Percentiles rank a stretch among this genome's conserved stretches.
phyloP scores from a whole-genome alignment of 805 yeast species.

The Kregervanrija delftensis region DNA sequence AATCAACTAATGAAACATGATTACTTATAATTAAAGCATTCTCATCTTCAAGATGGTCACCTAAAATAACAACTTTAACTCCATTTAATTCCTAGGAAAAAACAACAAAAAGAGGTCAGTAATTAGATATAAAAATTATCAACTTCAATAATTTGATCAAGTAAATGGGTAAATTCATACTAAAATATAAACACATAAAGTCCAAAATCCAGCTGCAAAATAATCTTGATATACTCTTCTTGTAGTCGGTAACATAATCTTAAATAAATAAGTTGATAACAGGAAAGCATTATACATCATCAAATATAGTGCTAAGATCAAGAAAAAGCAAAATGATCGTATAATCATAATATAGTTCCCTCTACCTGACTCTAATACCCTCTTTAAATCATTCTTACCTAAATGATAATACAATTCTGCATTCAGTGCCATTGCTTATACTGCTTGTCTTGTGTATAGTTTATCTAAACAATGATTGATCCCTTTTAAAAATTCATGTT shows the following conservation, averaged over 20 bases:
- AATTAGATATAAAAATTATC: neutral
- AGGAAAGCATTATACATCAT: constrained; percentile 12
- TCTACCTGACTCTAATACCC: constrained; percentile 1
- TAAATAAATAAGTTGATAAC: constrained; percentile 12
- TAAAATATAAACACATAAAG: constrained; percentile 24
- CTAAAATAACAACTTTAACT: constrained; percentile 33
- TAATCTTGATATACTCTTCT: constrained; percentile 14
- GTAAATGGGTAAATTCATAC: constrained; percentile 11
- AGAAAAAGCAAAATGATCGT: constrained; percentile 17
- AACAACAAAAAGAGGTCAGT: constrained; percentile 5
- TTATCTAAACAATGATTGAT: too few species aligned
- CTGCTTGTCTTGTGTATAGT: too few species aligned
- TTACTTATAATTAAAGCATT: constrained; percentile 38
- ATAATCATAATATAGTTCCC: constrained; percentile 8
- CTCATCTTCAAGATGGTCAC: constrained; percentile 36
- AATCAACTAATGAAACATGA: constrained; percentile 66
- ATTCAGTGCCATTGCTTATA: neutral
- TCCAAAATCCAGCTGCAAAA: constrained; percentile 28
- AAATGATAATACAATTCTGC: constrained; percentile 6
- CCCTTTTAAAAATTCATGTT: too few species aligned
- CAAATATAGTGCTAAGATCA: constrained; percentile 15
- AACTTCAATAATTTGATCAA: neutral
- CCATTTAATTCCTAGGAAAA: constrained; percentile 28
- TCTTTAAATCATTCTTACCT: constrained; percentile 4
- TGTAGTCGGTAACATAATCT: constrained; percentile 18